Evolutionary conservation across 1,139 yeast species (phyloP), one percentile per base, ranked within the genome.

Genomic region (Nakaseomyces kungkrabaensis): DNA sequence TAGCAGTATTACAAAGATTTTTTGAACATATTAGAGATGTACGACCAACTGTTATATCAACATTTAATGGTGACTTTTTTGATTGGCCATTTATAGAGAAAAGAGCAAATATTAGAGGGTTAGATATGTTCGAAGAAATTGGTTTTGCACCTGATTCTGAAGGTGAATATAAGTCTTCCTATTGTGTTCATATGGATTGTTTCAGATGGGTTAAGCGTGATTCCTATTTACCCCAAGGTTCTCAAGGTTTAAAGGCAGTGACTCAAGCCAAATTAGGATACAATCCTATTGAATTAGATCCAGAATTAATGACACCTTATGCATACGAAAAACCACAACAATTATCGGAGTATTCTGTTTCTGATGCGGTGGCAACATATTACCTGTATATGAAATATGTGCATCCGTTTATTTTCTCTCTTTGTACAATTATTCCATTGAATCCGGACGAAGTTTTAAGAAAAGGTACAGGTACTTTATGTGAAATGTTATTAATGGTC

Each of bases 11-110:
- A 41, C 70, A 75, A 51, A 72, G 90, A 53, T 94, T 94, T 63
- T 94, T 85, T 65, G 96, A 88, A 59, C 98, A 94, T 64, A 79
- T 94, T 25, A 73, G 92, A 56, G 97, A 92, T 48, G 85, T 76
- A 5, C 76, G 79, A 57, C 98, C 99, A 1, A 90, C 97, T 0
- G 96, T 92, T 10, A 92, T 94, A 50, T 96, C 97, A 1, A 92
- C 98, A 0, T 94, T 88, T 62, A 94, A 94, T 70, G 99, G 99
- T 72, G 99, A 94, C 66, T 89, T 89, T 63, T 94, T 94, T 69
- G 99, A 94, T 74, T 94, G 98, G 98, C 99, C 99, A 1, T 94
- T 89, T 67, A 94, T 94, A 5, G 98, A 90, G 59, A 82, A 85
- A 13, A 75, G 99, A 63, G 82, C 97, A 1, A 71, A 82, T 36